Conservation (phyloP, 139 green algal species). For the Ostreobium quekettii region DNA sequence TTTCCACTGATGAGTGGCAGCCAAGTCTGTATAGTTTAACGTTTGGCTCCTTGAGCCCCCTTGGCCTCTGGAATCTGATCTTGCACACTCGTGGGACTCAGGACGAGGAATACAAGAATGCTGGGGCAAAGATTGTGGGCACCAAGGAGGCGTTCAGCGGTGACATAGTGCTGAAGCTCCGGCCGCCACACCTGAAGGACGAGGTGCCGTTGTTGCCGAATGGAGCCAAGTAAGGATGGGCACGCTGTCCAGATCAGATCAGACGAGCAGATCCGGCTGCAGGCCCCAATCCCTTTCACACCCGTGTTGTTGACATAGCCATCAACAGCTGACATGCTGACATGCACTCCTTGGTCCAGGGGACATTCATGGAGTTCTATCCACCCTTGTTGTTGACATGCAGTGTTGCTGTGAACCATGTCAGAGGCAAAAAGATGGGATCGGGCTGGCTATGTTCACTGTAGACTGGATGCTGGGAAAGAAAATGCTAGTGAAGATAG, state of each 20-base stretch:
- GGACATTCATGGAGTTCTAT: neutral
- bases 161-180: slow-evolving; percentile 62
- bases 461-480: too few species aligned
- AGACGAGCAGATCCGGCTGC: neutral
- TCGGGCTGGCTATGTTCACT: too few species aligned
- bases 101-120: slow-evolving; percentile 52
- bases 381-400: too few species aligned
- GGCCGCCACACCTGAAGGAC: slow-evolving; percentile 33
- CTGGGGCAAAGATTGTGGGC: slow-evolving; percentile 58
- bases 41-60: neutral
- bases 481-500: too few species aligned
- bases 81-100: slow-evolving; percentile 16
- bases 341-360: neutral
- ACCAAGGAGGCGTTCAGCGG: slow-evolving; percentile 28
- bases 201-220: slow-evolving; percentile 57
- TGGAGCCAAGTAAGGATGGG: slow-evolving; percentile 30
- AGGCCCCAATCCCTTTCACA: neutral
- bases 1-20: neutral
- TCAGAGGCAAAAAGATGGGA: too few species aligned
- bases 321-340: neutral
- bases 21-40: neutral
- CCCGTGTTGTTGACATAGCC: neutral
- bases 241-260: neutral
- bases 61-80: neutral
- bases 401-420: neutral